Conservation (phyloP, 345 rosid species). For the Rhizophora apiculata region DNA sequence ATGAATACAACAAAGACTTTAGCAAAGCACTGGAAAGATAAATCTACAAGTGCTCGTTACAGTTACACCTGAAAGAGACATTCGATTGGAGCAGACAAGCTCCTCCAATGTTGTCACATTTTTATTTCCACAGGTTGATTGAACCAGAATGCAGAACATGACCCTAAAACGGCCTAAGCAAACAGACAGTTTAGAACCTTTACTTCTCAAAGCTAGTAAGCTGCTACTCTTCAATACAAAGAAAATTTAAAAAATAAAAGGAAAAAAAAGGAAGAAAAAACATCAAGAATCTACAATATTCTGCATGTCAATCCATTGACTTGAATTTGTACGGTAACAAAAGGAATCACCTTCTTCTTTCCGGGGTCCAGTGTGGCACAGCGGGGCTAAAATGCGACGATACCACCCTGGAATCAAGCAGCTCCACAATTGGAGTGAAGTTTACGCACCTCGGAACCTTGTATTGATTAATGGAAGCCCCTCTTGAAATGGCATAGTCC, state of each 20-base stretch:
- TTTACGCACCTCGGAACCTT: constrained; percentile 43
- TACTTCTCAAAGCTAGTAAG: constrained; percentile 8
- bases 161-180: constrained; percentile 33
- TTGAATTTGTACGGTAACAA: constrained; percentile 1
- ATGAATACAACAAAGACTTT: too few species aligned
- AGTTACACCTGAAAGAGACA: constrained; percentile 26
- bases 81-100: constrained; percentile 16
- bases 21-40: too few species aligned
- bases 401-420: constrained; percentile 38
- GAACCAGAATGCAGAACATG: constrained; percentile 29
- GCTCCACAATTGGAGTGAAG: constrained; percentile 39
- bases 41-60: background rate
- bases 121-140: constrained; percentile 20
- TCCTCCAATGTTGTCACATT: constrained; percentile 7
- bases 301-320: background rate
- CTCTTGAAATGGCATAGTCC: constrained; percentile 45
- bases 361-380: constrained; percentile 36
- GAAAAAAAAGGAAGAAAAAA: background rate
- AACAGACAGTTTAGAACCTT: constrained; percentile 15
- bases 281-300: background rate
- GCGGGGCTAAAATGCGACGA: constrained; percentile 34
- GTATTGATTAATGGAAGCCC: constrained; percentile 50
- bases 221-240: background rate
- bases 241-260: background rate
- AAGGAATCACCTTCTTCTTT: constrained; percentile 18